Evolutionary conservation across 2,329 filamentous ascomycete genomes (phyloP).

Genomic region (Trichoderma sp.): DNA sequence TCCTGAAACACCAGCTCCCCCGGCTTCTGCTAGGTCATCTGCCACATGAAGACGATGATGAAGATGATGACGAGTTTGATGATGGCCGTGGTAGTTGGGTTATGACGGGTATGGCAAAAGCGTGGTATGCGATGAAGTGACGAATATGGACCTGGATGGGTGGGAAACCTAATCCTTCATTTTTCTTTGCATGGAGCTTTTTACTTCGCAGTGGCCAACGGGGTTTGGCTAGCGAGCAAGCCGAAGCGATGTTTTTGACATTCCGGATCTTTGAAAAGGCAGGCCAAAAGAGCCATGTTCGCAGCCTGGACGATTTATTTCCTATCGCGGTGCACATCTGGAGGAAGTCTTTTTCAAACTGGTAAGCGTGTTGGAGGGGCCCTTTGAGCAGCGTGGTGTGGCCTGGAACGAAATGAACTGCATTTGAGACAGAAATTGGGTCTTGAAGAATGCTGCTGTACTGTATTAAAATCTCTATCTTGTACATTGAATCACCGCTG

Average conservation of each 20-base stretch:
- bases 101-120: background rate
- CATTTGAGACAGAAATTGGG: constrained; percentile 5
- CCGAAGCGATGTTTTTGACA: constrained; percentile 10
- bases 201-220: background rate
- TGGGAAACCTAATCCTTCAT: background rate
- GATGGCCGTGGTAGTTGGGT: background rate
- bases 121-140: background rate
- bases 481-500: constrained; percentile 17
- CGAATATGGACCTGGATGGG: background rate
- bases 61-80: background rate
- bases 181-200: constrained; percentile 3
- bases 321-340: background rate
- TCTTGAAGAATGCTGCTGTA: constrained; percentile 11
- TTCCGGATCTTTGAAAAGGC: background rate
- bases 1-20: constrained; percentile 33
- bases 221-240: constrained; percentile 10
- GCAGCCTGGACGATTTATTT: background rate
- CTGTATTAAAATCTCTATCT: constrained; percentile 3
- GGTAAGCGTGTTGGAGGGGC: background rate
- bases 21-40: constrained; percentile 28
- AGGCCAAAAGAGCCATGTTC: background rate
- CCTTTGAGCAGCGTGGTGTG: background rate
- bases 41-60: background rate
- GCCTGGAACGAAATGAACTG: background rate
- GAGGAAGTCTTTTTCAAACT: background rate